Conservation (phyloP, 768 basidiomycete genomes). For the Favolaschia claudopus region DNA sequence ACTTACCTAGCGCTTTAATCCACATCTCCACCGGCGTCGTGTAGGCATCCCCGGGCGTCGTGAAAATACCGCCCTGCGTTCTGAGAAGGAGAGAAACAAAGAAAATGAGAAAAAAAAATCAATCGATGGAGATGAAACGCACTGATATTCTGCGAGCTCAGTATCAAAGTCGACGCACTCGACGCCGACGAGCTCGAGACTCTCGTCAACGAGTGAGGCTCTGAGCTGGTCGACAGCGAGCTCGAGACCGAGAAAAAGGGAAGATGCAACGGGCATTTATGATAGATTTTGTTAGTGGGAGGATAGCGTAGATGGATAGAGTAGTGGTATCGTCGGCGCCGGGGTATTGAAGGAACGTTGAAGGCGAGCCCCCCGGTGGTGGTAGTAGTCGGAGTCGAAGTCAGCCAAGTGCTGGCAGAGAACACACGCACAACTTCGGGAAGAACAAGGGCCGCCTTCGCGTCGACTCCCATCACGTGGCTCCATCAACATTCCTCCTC, state of each 20-base stretch:
- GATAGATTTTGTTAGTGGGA: neutral
- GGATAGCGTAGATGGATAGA: slow-evolving; percentile 15
- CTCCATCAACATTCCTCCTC: too few species aligned
- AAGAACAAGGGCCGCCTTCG: slow-evolving; percentile 6
- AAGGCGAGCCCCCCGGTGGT: neutral
- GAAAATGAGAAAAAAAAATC: slow-evolving; percentile 14
- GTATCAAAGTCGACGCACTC: slow-evolving; percentile 86
- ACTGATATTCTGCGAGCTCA: slow-evolving; percentile 84
- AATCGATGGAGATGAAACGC: slow-evolving; percentile 43
- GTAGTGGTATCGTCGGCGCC: slow-evolving; percentile 26
- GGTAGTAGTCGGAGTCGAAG: neutral
- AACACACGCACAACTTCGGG: neutral
- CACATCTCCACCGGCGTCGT: slow-evolving; percentile 92
- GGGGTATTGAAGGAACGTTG: slow-evolving; percentile 19
- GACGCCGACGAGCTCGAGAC: slow-evolving; percentile 81
- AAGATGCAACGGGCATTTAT: slow-evolving; percentile 31
- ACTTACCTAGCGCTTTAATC: slow-evolving; percentile 85
- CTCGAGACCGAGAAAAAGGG: slow-evolving; percentile 88
- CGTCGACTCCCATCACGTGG: neutral
- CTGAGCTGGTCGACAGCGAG: slow-evolving; percentile 85
- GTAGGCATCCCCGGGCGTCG: slow-evolving; percentile 85
- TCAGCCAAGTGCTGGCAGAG: neutral
- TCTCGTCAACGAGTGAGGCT: slow-evolving; percentile 85
- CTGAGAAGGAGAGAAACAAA: slow-evolving; percentile 45
- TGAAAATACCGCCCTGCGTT: slow-evolving; percentile 88